Conservation (phyloP, 139 green algal genomes). For the Micractinium sp. region DNA sequence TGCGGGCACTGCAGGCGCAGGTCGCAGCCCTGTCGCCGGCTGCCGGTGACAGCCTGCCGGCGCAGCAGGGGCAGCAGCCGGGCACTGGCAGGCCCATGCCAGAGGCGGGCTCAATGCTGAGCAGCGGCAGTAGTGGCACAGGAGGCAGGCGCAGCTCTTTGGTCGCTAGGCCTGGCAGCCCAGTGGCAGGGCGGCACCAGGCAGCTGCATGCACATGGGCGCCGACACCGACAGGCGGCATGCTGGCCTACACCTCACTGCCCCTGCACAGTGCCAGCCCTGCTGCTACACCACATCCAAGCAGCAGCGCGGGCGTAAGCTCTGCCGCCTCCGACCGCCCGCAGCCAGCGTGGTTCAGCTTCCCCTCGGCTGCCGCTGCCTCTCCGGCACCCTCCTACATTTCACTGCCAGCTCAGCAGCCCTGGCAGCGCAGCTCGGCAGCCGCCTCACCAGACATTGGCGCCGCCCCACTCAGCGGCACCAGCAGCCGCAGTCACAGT, state of each 20-base stretch:
- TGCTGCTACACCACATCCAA: too few species aligned
- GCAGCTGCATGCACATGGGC: background rate
- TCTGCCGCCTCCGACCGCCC: background rate
- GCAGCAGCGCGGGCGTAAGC: background rate
- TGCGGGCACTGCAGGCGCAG: slow-evolving; percentile 25
- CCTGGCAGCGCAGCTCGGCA: background rate
- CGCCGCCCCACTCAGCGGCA: background rate
- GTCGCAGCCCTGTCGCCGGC: background rate
- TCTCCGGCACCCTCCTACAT: background rate
- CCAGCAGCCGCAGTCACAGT: background rate
- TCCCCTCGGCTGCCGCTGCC: background rate
- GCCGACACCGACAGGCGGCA: too few species aligned
- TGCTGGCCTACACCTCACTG: too few species aligned
- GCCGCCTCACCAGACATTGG: background rate
- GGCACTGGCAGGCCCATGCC: background rate
- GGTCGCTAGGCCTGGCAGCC: background rate
- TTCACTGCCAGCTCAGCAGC: background rate
- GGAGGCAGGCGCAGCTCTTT: background rate
- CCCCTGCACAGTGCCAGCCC: too few species aligned
- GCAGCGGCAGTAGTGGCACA: background rate
- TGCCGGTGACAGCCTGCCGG: background rate
- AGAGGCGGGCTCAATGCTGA: background rate
- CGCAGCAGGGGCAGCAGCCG: background rate
- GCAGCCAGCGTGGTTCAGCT: background rate
- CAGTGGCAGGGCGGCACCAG: background rate